phyloP scores from a whole-genome alignment of 2,329 filamentous ascomycete species.

The Colletotrichum musae region DNA sequence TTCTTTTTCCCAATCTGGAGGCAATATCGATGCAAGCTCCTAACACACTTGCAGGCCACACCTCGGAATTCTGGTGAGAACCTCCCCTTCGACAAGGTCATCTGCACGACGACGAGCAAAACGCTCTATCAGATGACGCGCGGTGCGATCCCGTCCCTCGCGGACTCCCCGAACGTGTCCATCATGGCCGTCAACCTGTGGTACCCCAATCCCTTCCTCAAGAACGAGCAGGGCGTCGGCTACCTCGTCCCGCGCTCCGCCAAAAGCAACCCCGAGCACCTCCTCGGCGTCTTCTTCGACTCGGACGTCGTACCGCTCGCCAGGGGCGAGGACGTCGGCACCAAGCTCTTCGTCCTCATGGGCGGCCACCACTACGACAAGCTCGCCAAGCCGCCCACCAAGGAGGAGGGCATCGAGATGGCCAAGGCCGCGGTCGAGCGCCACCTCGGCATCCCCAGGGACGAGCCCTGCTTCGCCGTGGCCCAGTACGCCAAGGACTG shows the following conservation, averaged over 20 bases:
- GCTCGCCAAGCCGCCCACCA: slow-evolving; percentile 78
- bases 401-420: slow-evolving; percentile 77
- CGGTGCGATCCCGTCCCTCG: slow-evolving; percentile 62
- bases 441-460: slow-evolving; percentile 78
- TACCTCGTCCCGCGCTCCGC: slow-evolving; percentile 89
- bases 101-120: slow-evolving; percentile 74
- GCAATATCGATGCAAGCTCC: not conserved
- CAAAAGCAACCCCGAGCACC: slow-evolving; percentile 84
- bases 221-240: slow-evolving; percentile 81
- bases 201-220: slow-evolving; percentile 75
- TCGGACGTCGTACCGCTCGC: slow-evolving; percentile 67
- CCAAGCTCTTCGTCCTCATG: slow-evolving; percentile 86
- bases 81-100: slow-evolving; percentile 67
- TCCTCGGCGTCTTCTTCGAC: slow-evolving; percentile 94
- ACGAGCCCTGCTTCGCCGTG: slow-evolving; percentile 71
- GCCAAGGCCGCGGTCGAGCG: slow-evolving; percentile 78
- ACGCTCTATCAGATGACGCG: slow-evolving; percentile 56
- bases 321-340: slow-evolving; percentile 48
- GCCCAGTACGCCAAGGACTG: slow-evolving; percentile 76
- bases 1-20: no score
- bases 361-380: slow-evolving; percentile 94
- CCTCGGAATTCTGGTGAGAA: slow-evolving; percentile 41
- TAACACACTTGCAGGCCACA: slow-evolving; percentile 48
- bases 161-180: slow-evolving; percentile 75
- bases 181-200: slow-evolving; percentile 96